phyloP scores from a whole-genome alignment of 2,329 filamentous ascomycete genomes.

The Stachybotrys chlorohalonatus region DNA sequence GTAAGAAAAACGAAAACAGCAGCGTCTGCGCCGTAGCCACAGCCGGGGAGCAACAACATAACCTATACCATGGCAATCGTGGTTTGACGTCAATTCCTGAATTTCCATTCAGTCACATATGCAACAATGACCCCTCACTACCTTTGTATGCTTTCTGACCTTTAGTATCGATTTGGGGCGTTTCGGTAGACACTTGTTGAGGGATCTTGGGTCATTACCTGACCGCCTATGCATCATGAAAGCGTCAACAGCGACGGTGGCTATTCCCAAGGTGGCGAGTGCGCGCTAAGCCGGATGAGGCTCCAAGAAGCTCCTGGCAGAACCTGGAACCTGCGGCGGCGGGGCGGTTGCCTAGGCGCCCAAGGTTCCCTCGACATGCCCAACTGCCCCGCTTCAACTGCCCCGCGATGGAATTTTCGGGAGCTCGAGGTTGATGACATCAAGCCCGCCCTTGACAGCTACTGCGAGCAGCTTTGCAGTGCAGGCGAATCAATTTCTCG shows the following conservation, averaged over 20 bases:
- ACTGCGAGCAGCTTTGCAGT: constrained; percentile 6
- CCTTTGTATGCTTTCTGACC: no score
- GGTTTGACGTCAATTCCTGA: no score
- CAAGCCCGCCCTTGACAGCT: constrained; percentile 7
- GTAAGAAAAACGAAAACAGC: no score
- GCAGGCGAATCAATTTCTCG: constrained; percentile 1
- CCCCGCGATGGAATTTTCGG: constrained; percentile 22
- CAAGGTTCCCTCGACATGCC: constrained; percentile 11
- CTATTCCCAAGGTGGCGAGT: neutral
- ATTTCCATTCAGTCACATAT: no score
- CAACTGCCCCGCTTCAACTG: constrained; percentile 6
- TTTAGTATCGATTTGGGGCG: no score
- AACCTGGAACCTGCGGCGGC: neutral
- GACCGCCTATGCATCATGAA: neutral
- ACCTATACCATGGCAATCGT: no score
- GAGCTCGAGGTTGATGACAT: constrained; percentile 17
- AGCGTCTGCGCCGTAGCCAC: no score
- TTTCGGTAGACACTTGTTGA: no score
- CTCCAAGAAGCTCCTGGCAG: neutral
- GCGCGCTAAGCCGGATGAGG: neutral
- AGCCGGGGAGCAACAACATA: no score
- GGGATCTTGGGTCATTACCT: no score
- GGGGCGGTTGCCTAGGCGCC: neutral
- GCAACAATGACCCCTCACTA: no score
- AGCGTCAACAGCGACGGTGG: neutral